These are phyloP conservation scores for Wickerhamomyces canadensis DNA, from an alignment of 805 yeast genomes.

Conservation along the genomic window DNA sequence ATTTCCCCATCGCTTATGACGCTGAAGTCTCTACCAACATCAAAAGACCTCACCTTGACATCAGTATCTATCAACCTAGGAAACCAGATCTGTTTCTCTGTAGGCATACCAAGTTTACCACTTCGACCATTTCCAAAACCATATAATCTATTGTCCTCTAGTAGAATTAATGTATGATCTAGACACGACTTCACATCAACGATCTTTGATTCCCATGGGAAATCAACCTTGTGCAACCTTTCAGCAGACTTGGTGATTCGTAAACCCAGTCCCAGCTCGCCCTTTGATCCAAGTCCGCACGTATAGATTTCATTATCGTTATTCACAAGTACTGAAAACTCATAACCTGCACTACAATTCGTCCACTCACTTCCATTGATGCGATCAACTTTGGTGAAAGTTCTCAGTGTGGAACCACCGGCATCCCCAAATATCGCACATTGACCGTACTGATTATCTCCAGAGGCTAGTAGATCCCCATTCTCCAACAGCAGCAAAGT, in stretches of 20 bases:
- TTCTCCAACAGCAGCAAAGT: slow-evolving; percentile 50
- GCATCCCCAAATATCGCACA: slow-evolving; percentile 36
- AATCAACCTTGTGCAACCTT: slow-evolving; percentile 7
- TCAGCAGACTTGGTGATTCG: slow-evolving; percentile 2
- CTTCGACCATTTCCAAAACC: slow-evolving; percentile 71
- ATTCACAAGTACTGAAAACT: slow-evolving; percentile 51
- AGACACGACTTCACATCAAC: slow-evolving; percentile 33
- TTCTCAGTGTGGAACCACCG: neutral
- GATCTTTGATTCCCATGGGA: slow-evolving; percentile 5
- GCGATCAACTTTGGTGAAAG: slow-evolving; percentile 17
- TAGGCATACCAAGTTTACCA: slow-evolving; percentile 40
- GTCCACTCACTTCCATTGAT: slow-evolving; percentile 27
- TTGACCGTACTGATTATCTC: slow-evolving; percentile 55
- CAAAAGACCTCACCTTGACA: slow-evolving; percentile 1
- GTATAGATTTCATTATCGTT: slow-evolving; percentile 35
- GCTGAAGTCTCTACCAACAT: slow-evolving; percentile 58
- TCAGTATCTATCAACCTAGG: slow-evolving; percentile 8
- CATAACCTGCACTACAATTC: slow-evolving; percentile 75
- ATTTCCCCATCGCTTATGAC: slow-evolving; percentile 25
- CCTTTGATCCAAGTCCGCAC: slow-evolving; percentile 63
- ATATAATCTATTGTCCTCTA: slow-evolving; percentile 37
- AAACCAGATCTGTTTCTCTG: slow-evolving; percentile 8
- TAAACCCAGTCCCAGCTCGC: slow-evolving; percentile 63
- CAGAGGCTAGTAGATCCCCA: slow-evolving; percentile 54
- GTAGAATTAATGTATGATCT: slow-evolving; percentile 37